Evolutionary conservation across 2,329 filamentous ascomycete species (phyloP), one percentile per base, ranked within the genome.

Genomic region (Xylariaceae sp.): DNA sequence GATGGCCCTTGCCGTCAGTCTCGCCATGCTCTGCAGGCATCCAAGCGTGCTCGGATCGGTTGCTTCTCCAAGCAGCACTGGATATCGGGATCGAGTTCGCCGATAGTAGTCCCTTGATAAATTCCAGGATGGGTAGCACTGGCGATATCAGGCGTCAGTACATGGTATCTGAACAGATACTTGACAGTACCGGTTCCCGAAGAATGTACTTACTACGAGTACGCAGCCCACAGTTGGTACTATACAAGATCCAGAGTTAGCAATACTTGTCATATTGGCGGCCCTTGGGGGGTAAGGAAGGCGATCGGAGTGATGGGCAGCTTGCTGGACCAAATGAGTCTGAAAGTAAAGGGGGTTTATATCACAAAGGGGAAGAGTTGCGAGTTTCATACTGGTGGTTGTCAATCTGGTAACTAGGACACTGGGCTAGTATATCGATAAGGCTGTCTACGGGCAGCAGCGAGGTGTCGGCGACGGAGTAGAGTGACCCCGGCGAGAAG

Each of bases 341-440:
- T n/a, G 21, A 11, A 24, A 24, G 21, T 6, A 11, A 24, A 24
- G 21, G 21, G 6, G 21, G 21, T 24, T n/a, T n/a, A n/a, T n/a
- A n/a, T n/a, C n/a, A n/a, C n/a, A n/a, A n/a, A n/a, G n/a, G n/a
- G n/a, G n/a, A n/a, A n/a, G n/a, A n/a, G n/a, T n/a, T n/a, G n/a
- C n/a, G n/a, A n/a, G n/a, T n/a, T n/a, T 24, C 21, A 24, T 24
- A 24, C 21, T 89, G 85, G 54, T 87, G 69, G 48, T 73, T 74
- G 59, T 89, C 83, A 43, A 88, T 73, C 58, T 88, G 85, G 55
- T 88, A 88, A 39, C 70, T 73, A 1, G 84, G 80, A 34, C 74
- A 79, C 59, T 87, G 78, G 26, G 77, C 72, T 15, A 88, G 64
- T 0, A 70, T 69, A 8, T 74, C 63, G 12, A 88, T 56, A 1